Evolutionary conservation across 2,329 filamentous ascomycete species (phyloP).

Genomic region (Thielaviopsis punctulata): DNA sequence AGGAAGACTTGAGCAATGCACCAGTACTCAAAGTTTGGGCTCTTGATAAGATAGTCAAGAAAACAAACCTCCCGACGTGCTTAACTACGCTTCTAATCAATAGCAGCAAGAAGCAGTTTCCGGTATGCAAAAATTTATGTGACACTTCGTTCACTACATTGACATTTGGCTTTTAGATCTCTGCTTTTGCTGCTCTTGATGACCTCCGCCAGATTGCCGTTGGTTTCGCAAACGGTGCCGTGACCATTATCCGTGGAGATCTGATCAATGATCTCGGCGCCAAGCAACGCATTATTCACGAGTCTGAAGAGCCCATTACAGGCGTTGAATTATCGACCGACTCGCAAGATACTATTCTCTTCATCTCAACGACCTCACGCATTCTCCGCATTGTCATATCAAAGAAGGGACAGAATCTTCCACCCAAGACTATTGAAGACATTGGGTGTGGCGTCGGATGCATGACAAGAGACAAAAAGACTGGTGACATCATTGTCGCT

Average conservation of each 20-base stretch:
- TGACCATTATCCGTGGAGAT: constrained; percentile 85
- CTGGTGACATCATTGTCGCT: constrained; percentile 77
- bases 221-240: constrained; percentile 87
- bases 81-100: constrained; percentile 72
- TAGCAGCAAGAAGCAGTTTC: constrained; percentile 83
- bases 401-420: constrained; percentile 75
- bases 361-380: constrained; percentile 77
- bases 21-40: constrained; percentile 96
- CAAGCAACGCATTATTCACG: constrained; percentile 84
- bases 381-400: constrained; percentile 78
- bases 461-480: constrained; percentile 70
- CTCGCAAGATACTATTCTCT: constrained; percentile 51
- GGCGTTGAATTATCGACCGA: constrained; percentile 62
- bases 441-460: constrained; percentile 83
- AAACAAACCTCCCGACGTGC: constrained; percentile 76
- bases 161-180: constrained; percentile 39
- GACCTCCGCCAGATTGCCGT: constrained; percentile 87
- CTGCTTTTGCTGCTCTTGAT: constrained; percentile 71
- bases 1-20: constrained; percentile 76
- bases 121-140: constrained; percentile 32
- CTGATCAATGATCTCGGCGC: constrained; percentile 89
- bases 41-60: constrained; percentile 83
- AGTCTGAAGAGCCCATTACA: constrained; percentile 91
- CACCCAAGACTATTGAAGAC: constrained; percentile 77
- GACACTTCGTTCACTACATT: neutral